A percentile compares a stretch with the other conserved stretches of the same genome.
Evolutionary conservation across 139 green algal species (phyloP).

Genomic region (Chlamydomonas asymmetrica): DNA sequence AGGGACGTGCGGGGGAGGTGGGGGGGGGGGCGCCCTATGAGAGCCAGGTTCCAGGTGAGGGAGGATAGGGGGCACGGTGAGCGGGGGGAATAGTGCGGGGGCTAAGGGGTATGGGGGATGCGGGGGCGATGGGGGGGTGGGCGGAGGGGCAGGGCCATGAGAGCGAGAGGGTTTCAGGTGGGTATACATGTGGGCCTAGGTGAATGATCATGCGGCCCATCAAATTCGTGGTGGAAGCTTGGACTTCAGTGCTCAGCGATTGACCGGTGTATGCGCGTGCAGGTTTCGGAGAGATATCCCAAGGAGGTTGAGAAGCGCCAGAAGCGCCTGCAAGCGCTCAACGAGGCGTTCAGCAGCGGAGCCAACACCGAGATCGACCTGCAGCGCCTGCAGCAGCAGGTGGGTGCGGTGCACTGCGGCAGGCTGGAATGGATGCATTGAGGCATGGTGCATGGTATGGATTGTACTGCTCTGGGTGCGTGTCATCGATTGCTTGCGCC

Average conservation of each 20-base stretch:
- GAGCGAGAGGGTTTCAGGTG: no score
- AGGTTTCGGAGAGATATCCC: slow-evolving; percentile 50
- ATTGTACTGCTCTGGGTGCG: not conserved
- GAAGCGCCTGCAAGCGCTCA: slow-evolving; percentile 43
- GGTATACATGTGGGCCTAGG: no score
- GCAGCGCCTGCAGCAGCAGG: slow-evolving; percentile 46
- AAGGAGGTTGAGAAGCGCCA: slow-evolving; percentile 57
- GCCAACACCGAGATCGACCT: slow-evolving; percentile 57
- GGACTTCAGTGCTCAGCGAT: not conserved
- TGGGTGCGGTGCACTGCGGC: not conserved
- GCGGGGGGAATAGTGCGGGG: no score
- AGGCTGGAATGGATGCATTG: not conserved
- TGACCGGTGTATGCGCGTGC: not conserved
- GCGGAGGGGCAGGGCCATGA: no score
- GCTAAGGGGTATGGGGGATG: no score
- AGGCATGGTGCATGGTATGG: not conserved
- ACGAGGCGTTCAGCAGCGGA: slow-evolving; percentile 48
- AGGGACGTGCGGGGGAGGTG: not conserved
- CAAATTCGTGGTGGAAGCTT: no score
- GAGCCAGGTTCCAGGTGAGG: not conserved
- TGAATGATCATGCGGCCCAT: no score
- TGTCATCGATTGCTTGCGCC: no score
- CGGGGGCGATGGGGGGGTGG: no score
- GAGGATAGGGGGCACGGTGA: no score
- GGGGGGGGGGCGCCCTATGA: not conserved